Evolutionary conservation across 352 stramenopile species (phyloP).

Genomic region (Globisporangium viniferum): DNA sequence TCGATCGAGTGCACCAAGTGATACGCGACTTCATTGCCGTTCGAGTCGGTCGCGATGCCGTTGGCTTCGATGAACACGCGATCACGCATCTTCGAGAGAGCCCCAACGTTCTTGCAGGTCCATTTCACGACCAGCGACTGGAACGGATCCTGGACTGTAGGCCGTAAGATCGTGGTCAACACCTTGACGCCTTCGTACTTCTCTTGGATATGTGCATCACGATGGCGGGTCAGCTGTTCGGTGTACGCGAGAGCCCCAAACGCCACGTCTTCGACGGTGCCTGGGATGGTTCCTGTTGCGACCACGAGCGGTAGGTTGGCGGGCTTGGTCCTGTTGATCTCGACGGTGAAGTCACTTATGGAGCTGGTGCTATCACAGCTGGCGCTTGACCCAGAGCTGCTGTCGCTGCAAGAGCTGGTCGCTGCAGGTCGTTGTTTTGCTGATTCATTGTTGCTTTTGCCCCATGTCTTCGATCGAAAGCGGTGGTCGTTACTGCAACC

Average conservation of each 20-base stretch:
- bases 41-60: background rate
- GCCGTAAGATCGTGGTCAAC: conserved; percentile 26
- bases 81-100: conserved; percentile 30
- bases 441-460: background rate
- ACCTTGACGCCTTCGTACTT: background rate
- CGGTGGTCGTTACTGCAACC: background rate
- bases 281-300: background rate
- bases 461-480: background rate
- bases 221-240: background rate
- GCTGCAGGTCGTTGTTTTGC: no score
- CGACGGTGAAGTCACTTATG: background rate
- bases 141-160: conserved; percentile 32
- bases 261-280: background rate
- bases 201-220: background rate
- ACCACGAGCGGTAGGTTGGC: background rate
- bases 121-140: conserved; percentile 44
- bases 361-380: background rate
- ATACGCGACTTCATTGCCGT: background rate
- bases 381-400: background rate
- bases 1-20: conserved; percentile 7
- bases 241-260: background rate
- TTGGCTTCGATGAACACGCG: conserved; percentile 33
- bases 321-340: background rate
- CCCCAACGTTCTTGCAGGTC: conserved; percentile 22
- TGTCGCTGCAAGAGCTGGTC: background rate